Evolutionary conservation across 345 rosid species (phyloP).

Genomic region (Noccaea caerulescens): DNA sequence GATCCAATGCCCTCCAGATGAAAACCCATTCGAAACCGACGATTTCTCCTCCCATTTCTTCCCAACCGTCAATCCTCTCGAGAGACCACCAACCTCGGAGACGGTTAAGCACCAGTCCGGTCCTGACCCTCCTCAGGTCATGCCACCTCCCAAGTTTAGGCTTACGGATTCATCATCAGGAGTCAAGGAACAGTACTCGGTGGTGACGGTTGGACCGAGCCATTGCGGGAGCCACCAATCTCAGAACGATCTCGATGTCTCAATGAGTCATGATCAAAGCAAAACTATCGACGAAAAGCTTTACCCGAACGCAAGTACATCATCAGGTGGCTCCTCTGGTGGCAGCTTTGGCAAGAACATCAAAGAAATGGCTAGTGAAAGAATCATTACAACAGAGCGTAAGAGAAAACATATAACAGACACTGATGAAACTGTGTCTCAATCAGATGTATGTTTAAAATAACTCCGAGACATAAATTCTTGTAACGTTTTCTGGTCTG

Average conservation of each 20-base stretch:
- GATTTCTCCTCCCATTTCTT: slow-evolving; percentile 62
- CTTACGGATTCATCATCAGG: slow-evolving; percentile 39
- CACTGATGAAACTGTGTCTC: slow-evolving; percentile 62
- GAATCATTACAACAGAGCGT: slow-evolving; percentile 37
- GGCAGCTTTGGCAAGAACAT: slow-evolving; percentile 54
- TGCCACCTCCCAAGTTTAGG: slow-evolving; percentile 58
- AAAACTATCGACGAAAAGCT: slow-evolving; percentile 49
- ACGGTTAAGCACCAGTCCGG: slow-evolving; percentile 35
- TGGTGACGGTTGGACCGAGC: slow-evolving; percentile 66
- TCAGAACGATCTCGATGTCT: slow-evolving; percentile 46
- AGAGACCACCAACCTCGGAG: slow-evolving; percentile 39
- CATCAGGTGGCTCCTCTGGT: slow-evolving; percentile 79
- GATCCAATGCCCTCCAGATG: slow-evolving; percentile 65
- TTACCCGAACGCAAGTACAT: slow-evolving; percentile 53
- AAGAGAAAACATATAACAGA: slow-evolving; percentile 60
- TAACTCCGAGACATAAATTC: slow-evolving; percentile 13
- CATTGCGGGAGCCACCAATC: slow-evolving; percentile 63
- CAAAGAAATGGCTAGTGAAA: slow-evolving; percentile 50
- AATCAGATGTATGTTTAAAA: slow-evolving; percentile 57
- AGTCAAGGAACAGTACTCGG: slow-evolving; percentile 53
- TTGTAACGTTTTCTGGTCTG: background rate
- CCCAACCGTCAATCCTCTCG: slow-evolving; percentile 26
- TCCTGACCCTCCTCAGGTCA: slow-evolving; percentile 47
- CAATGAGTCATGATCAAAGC: slow-evolving; percentile 44
- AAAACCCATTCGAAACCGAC: slow-evolving; percentile 55